Percentiles rank a stretch among this genome's conserved stretches.
phyloP scores from a whole-genome alignment of 176 grass and related monocot genomes.

The Triticum monococcum region DNA sequence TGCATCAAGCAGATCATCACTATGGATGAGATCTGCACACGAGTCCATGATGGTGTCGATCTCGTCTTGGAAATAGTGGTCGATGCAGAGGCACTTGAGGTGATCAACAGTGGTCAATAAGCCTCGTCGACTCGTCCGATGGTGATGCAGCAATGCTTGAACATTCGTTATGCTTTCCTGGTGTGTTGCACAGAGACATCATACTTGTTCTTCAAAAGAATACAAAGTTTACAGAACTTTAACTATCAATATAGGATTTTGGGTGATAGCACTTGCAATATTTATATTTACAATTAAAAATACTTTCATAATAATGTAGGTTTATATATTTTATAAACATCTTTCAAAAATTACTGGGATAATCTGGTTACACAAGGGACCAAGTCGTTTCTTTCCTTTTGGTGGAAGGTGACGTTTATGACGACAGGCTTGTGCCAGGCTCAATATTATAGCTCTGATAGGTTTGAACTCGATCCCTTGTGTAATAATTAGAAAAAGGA shows the following conservation, averaged over 20 bases:
- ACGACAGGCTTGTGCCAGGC: background rate
- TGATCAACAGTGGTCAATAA: conserved; percentile 28
- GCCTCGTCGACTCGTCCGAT: background rate
- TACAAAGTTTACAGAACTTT: background rate
- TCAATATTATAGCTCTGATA: background rate
- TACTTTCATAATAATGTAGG: too few species aligned
- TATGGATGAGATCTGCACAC: background rate
- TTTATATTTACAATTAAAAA: too few species aligned
- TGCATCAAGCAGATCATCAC: conserved; percentile 10
- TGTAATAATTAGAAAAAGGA: background rate
- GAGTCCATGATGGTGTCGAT: background rate
- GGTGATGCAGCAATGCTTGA: background rate
- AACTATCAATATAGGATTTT: too few species aligned
- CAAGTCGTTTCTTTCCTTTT: background rate
- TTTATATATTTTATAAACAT: too few species aligned
- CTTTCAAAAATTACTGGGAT: too few species aligned
- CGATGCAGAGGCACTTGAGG: conserved; percentile 50
- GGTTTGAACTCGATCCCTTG: background rate
- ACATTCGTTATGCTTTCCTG: conserved; percentile 18
- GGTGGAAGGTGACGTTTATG: background rate
- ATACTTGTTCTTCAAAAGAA: background rate
- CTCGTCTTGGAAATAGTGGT: conserved; percentile 43
- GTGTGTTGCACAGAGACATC: background rate
- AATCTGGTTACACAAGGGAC: too few species aligned
- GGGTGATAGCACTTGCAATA: too few species aligned